Conservation (phyloP, 495 filamentous ascomycete species). For the Astrothelium macrocarpum region DNA sequence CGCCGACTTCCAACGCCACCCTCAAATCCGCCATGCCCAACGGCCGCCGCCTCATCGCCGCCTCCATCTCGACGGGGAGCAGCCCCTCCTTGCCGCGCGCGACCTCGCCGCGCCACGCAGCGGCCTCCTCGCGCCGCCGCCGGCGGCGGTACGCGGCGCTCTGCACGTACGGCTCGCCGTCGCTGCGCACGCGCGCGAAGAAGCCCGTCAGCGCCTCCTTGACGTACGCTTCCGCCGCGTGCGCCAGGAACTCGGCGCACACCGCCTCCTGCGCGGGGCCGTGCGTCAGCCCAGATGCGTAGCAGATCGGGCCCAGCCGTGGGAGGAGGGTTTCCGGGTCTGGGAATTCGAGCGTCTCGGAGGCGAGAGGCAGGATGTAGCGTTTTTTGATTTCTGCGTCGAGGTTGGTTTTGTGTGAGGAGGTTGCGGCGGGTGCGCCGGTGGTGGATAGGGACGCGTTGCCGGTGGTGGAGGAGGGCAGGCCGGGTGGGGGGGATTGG, state of each 20-base stretch:
- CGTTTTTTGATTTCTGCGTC: constrained; percentile 82
- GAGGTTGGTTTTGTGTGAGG: constrained; percentile 38
- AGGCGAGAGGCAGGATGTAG: constrained; percentile 74
- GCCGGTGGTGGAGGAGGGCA: background rate
- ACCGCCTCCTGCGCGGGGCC: constrained; percentile 57
- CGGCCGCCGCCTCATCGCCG: constrained; percentile 53
- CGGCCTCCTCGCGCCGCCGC: constrained; percentile 62
- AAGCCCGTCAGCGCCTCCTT: constrained; percentile 77
- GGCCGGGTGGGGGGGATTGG: background rate
- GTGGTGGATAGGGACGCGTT: background rate
- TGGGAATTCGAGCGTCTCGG: constrained; percentile 90
- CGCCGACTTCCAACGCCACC: constrained; percentile 62
- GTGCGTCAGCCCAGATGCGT: constrained; percentile 74
- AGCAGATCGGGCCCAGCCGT: constrained; percentile 89
- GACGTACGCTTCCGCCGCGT: constrained; percentile 83
- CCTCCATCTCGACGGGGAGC: constrained; percentile 65
- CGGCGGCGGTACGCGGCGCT: constrained; percentile 67
- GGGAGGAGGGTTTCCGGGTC: constrained; percentile 66
- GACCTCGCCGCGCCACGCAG: constrained; percentile 56
- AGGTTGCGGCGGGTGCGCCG: background rate
- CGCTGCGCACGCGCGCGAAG: constrained; percentile 67
- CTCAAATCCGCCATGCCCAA: constrained; percentile 72
- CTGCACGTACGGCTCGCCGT: constrained; percentile 70
- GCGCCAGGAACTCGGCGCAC: constrained; percentile 77
- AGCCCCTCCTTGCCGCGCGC: constrained; percentile 58